phyloP scores from a whole-genome alignment of 148 eudicot species.

The Pharnaceum exiguum region DNA sequence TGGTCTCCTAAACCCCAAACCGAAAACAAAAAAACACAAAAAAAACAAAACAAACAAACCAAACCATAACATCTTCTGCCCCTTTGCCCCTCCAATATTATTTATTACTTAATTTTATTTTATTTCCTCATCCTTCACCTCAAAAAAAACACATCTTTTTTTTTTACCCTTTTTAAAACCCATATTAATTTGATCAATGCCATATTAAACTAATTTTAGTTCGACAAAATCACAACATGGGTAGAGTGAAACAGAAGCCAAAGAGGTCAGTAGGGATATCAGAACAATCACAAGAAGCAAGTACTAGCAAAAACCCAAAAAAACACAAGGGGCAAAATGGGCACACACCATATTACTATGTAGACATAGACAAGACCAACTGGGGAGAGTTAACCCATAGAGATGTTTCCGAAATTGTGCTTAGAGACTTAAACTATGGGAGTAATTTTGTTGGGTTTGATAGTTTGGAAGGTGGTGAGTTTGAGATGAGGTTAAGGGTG shows the following conservation, averaged over 20 bases:
- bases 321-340: conserved; percentile 15
- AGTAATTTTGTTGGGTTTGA: conserved; percentile 38
- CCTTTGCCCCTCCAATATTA: no score
- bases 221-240: conserved; percentile 48
- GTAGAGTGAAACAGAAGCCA: conserved; percentile 65
- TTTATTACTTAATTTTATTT: no score
- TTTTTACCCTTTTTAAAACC: no score
- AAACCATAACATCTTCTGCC: no score
- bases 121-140: no score
- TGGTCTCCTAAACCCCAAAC: no score
- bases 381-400: conserved; percentile 33
- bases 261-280: conserved; percentile 42
- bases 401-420: conserved; percentile 76
- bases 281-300: conserved; percentile 20
- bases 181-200: no score
- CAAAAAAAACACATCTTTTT: no score
- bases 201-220: no score
- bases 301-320: conserved; percentile 9
- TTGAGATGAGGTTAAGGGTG: conserved; percentile 53
- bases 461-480: conserved; percentile 41
- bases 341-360: conserved; percentile 42
- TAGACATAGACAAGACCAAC: conserved; percentile 41
- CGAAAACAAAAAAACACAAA: no score
- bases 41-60: no score
- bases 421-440: conserved; percentile 45